Evolutionary conservation across 2,329 filamentous ascomycete species (phyloP), one percentile per base, ranked within the genome.

Genomic region (Xylariaceae sp.): DNA sequence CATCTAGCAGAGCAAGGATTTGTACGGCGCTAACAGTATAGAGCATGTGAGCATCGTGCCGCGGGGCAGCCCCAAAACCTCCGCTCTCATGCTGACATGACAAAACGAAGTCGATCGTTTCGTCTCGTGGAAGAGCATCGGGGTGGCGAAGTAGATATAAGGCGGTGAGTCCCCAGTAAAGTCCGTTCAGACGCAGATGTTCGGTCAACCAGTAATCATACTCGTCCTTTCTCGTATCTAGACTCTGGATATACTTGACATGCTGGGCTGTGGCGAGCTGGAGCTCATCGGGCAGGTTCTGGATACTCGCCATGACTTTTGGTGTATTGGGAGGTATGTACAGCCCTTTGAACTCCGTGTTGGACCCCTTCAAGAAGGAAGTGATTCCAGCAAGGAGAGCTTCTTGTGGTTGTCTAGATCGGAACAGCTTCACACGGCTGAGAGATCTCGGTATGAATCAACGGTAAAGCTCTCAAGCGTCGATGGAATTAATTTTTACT

Each of bases 131-230:
- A 10, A 99, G 81, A 3, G 88, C 90, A 56, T 95, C 84, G 1
- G 92, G 90, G 50, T 82, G 86, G 45, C 86, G 83, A 53, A 99
- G 83, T 28, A 97, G 80, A 75, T 96, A 88, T 39, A 97, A 81
- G 6, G 93, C 88, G 6, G 87, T 94, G 51, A 99, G 74, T 13
- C 94, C 94, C 94, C 94, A 99, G 73, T 99, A 99, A 44, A 99
- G 82, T 42, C 94, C 94, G 69, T 94, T 97, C 52, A 99, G 81
- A 55, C 94, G 90, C 60, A 99, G 80, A 70, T 99, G 94, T 73
- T 99, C 93, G 13, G 94, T 99, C 68, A 97, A 79, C 88, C 93
- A 97, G 76, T 97, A 99, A 71, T 97, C 91, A 63, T 96, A 86
- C 73, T 97, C 90, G 77, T 97, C 91, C 75, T 89, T 91, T 68